phyloP scores from a whole-genome alignment of 208 protist genomes.

The Angomonas deanei region DNA sequence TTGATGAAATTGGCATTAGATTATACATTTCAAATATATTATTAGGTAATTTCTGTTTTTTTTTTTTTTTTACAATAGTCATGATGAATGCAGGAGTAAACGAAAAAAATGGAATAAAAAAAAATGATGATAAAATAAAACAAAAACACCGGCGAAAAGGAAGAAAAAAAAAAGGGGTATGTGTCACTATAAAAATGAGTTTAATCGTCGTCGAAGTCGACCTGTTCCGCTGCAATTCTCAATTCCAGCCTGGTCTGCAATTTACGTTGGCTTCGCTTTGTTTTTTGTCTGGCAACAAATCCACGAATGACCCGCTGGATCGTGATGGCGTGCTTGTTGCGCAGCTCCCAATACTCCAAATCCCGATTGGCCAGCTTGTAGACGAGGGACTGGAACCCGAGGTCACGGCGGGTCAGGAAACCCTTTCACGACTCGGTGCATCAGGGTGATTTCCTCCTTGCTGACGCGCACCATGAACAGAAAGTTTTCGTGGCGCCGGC shows the following conservation, averaged over 20 bases:
- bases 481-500: conserved; percentile 31
- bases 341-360: conserved; percentile 32
- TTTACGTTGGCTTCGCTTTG: conserved; percentile 33
- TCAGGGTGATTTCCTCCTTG: conserved; percentile 23
- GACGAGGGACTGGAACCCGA: conserved; percentile 25
- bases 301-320: conserved; percentile 43
- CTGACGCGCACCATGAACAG: conserved; percentile 26
- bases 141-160: conserved; percentile 2
- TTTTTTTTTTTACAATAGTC: no score
- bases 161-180: conserved; percentile 12
- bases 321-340: conserved; percentile 25
- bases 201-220: conserved; percentile 22
- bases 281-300: conserved; percentile 38
- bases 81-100: no score
- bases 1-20: neutral
- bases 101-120: conserved; percentile 7
- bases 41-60: neutral
- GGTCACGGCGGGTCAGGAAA: conserved; percentile 20
- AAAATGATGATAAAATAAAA: neutral
- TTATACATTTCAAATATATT: neutral
- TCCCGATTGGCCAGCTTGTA: conserved; percentile 13
- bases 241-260: conserved; percentile 37
- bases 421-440: conserved; percentile 37
- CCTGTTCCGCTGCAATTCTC: conserved; percentile 31
- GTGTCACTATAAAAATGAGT: neutral